Evolutionary conservation across 306 rosid genomes (phyloP).

Genomic region (Mimosa bimucronata): DNA sequence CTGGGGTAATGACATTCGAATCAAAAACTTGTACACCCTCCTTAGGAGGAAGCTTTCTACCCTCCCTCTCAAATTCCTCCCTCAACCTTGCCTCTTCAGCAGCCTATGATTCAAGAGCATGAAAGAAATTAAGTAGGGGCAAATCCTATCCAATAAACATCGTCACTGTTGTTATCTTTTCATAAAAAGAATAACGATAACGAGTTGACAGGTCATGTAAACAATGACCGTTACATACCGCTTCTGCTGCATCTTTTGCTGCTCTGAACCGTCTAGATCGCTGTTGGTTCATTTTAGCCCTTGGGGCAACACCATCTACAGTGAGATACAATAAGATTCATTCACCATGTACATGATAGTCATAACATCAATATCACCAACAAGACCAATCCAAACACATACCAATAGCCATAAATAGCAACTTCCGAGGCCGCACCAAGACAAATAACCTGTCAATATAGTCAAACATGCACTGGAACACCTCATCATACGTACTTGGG

Average conservation of each 20-base stretch:
- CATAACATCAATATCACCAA: slow-evolving; percentile 1
- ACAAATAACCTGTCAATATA: slow-evolving; percentile 87
- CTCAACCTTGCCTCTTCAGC: slow-evolving; percentile 89
- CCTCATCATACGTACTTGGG: slow-evolving; percentile 79
- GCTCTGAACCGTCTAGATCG: slow-evolving; percentile 94
- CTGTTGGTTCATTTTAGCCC: slow-evolving; percentile 99
- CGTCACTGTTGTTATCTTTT: not conserved
- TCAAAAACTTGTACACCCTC: slow-evolving; percentile 68
- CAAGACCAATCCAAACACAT: slow-evolving; percentile 37
- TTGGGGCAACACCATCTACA: slow-evolving; percentile 98
- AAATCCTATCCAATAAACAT: slow-evolving; percentile 26
- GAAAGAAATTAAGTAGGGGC: not conserved
- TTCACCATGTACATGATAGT: slow-evolving; percentile 13
- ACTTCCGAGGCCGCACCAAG: slow-evolving; percentile 96
- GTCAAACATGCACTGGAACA: slow-evolving; percentile 92
- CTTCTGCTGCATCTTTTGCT: slow-evolving; percentile 90
- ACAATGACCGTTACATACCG: slow-evolving; percentile 59
- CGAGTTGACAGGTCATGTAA: slow-evolving; percentile 31
- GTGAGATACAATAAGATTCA: slow-evolving; percentile 34
- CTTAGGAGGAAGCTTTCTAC: slow-evolving; percentile 95
- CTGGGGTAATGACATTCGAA: slow-evolving; percentile 97
- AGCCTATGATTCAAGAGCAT: slow-evolving; percentile 57
- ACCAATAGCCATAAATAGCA: slow-evolving; percentile 97
- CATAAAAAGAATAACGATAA: not conserved
- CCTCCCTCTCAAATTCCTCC: slow-evolving; percentile 91